Evolutionary conservation across 2,329 filamentous ascomycete genomes (phyloP).

Genomic region (Fusarium ambrosium): DNA sequence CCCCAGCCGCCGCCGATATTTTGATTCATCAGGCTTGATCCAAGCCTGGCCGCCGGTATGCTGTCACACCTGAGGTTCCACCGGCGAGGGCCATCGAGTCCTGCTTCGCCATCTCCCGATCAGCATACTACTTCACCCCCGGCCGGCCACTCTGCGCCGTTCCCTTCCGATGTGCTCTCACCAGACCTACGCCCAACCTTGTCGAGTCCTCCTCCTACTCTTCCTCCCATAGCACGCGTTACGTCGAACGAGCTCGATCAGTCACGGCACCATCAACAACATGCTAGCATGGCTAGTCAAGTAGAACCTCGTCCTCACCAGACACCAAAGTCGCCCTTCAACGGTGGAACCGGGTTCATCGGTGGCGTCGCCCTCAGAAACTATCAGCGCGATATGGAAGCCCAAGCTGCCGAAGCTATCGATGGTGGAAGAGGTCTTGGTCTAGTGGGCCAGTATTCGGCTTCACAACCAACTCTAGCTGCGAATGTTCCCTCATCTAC

Average conservation of each 20-base stretch:
- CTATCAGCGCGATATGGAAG: slow-evolving; percentile 57
- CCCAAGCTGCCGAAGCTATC: slow-evolving; percentile 38
- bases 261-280: slow-evolving; percentile 39
- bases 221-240: slow-evolving; percentile 66
- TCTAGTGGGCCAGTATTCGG: slow-evolving; percentile 31
- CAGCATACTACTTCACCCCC: slow-evolving; percentile 58
- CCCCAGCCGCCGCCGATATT: slow-evolving; percentile 37
- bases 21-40: slow-evolving; percentile 39
- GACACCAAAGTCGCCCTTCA: slow-evolving; percentile 52
- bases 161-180: slow-evolving; percentile 56
- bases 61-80: slow-evolving; percentile 71
- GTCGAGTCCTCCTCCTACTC: slow-evolving; percentile 59
- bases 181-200: slow-evolving; percentile 54
- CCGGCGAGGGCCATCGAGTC: slow-evolving; percentile 68
- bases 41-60: slow-evolving; percentile 53
- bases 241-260: slow-evolving; percentile 57
- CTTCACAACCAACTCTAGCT: slow-evolving; percentile 34
- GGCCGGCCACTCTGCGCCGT: slow-evolving; percentile 56
- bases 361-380: slow-evolving; percentile 68
- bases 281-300: slow-evolving; percentile 42
- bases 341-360: slow-evolving; percentile 63
- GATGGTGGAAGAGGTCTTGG: slow-evolving; percentile 35
- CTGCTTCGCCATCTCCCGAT: slow-evolving; percentile 66
- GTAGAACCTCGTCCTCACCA: slow-evolving; percentile 45
- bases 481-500: slow-evolving; percentile 48